Evolutionary conservation across 2,329 filamentous ascomycete species (phyloP), one percentile per base, ranked within the genome.

Genomic region (Sclerotinia borealis): DNA sequence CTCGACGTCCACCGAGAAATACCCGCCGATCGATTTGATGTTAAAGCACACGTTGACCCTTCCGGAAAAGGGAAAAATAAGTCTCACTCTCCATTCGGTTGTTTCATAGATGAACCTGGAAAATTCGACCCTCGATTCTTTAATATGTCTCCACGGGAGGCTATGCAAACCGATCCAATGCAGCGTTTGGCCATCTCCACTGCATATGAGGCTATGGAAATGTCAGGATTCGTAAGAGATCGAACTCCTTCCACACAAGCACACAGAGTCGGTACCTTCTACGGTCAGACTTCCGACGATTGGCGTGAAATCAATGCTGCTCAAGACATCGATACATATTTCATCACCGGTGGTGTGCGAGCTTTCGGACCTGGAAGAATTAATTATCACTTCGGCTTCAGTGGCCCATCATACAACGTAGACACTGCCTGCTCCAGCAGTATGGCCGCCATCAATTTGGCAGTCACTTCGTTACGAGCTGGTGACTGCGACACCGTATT

Each of bases 91-190:
- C 87, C 87, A 3, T 91, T 85, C 68, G 89, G 89, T 27, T 91
- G 88, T 77, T 92, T 79, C 78, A 81, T 66, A 29, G 84, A 91
- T 66, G 83, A 91, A 66, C 89, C 89, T 0, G 88, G 88, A 64
- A 79, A 88, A 54, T 93, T 93, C 72, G 90, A 93, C 69, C 86
- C 88, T 22, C 81, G 86, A 1, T 92, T 93, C 77, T 93, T 93
- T 83, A 91, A 91, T 76, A 92, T 93, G 86, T 92, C 89, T 43
- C 89, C 89, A 8, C 85, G 88, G 68, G 89, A 93, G 76, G 90
- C 90, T 41, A 83, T 85, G 56, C 88, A 92, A 73, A 91, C 88
- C 1, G 90, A 93, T 73, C 90, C 90, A 0, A 90, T 90, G 82
- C 89, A 91, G 73, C 83, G 90, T 68, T 80, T 93, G 69, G 88